Conservation (phyloP, 805 yeast species). For the Kazachstania bromeliacearum region DNA sequence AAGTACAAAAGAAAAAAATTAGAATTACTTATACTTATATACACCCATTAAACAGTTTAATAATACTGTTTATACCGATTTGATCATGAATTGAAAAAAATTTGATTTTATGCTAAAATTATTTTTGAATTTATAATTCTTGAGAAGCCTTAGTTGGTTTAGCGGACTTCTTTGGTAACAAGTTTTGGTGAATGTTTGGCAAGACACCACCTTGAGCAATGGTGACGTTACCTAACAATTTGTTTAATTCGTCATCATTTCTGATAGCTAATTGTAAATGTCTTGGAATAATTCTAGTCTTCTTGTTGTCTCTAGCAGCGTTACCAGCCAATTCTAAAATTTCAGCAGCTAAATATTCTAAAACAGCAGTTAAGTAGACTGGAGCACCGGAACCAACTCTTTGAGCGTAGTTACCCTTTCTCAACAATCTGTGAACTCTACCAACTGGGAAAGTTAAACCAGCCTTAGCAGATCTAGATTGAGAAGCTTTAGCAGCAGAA, state of each 20-base stretch:
- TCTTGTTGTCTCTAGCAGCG: conserved; percentile 98
- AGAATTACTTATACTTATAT: too few relatives aligned
- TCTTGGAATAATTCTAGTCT: conserved; percentile 98
- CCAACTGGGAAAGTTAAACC: conserved; percentile 99
- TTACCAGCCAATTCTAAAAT: conserved; percentile 96
- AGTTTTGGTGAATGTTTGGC: conserved; percentile 92
- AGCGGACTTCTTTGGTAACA: conserved; percentile 71
- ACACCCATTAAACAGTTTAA: conserved; percentile 1
- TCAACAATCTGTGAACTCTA: conserved; percentile 93
- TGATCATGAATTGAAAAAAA: not conserved
- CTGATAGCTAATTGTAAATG: conserved; percentile 97
- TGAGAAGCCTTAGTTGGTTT: conserved; percentile 55
- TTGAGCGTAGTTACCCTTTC: conserved; percentile 97
- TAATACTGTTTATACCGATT: not conserved
- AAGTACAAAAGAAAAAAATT: too few relatives aligned
- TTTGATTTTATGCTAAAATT: not conserved
- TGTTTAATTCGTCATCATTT: conserved; percentile 97
- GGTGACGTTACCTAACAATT: conserved; percentile 84
- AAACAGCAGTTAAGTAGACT: conserved; percentile 91
- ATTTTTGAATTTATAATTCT: conserved; percentile 39
- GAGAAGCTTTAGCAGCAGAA: conserved; percentile 87
- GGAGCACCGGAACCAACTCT: conserved; percentile 99
- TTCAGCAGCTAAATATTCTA: conserved; percentile 96
- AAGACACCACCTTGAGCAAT: conserved; percentile 99
- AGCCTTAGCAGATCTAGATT: conserved; percentile 97